Percentiles rank a stretch among this genome's conserved stretches.
Conservation (phyloP, 306 rosid species). For the Lathyrus sativus region DNA sequence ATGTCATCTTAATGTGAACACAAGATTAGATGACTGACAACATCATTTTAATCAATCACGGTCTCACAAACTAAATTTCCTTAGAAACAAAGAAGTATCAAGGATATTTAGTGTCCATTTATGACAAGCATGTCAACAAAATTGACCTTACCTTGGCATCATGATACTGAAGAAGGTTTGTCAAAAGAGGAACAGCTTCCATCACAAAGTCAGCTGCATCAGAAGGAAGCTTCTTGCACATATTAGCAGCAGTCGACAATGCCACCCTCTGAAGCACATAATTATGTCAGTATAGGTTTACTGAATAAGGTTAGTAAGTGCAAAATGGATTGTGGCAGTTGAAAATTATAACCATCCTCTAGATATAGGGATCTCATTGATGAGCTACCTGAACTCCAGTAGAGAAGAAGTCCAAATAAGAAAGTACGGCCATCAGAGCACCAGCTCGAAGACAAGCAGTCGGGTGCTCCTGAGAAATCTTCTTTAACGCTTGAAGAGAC, state of each 20-base stretch:
- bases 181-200: conserved; percentile 95
- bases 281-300: conserved; percentile 5
- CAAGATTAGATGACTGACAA: neutral
- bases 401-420: conserved; percentile 88
- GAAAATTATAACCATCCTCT: conserved; percentile 5
- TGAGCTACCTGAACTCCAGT: conserved; percentile 88
- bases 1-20: neutral
- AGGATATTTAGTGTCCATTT: conserved; percentile 10
- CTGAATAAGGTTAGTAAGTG: neutral
- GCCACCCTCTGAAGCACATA: conserved; percentile 76
- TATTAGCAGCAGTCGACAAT: conserved; percentile 95
- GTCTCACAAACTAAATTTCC: neutral
- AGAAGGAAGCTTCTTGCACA: conserved; percentile 98
- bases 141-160: conserved; percentile 68
- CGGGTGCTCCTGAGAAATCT: conserved; percentile 96
- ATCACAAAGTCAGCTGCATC: conserved; percentile 98
- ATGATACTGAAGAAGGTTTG: conserved; percentile 90
- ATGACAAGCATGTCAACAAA: conserved; percentile 17
- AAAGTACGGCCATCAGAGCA: conserved; percentile 99
- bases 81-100: neutral
- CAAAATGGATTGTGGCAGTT: conserved; percentile 19
- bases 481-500: conserved; percentile 98
- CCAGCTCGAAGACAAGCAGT: conserved; percentile 95
- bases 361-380: conserved; percentile 1
- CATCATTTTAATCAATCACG: neutral